Evolutionary conservation across 2,329 filamentous ascomycete genomes (phyloP).

Genomic region (Fusarium equiseti): DNA sequence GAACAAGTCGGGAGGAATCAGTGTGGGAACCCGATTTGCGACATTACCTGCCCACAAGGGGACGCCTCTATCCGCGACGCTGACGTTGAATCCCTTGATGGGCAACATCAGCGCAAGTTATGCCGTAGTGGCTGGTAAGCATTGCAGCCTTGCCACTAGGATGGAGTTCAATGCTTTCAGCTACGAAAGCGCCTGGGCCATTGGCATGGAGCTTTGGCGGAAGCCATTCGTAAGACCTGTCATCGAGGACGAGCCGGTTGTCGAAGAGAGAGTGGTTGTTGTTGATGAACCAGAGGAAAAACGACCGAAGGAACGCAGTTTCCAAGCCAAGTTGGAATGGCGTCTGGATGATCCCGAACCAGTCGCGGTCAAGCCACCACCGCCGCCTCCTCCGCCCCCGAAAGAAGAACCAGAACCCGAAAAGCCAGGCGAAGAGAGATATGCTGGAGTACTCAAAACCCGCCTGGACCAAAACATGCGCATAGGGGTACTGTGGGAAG

Average conservation of each 20-base stretch:
- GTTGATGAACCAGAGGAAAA: conserved; percentile 27
- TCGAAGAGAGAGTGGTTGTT: conserved; percentile 45
- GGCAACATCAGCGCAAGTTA: conserved; percentile 93
- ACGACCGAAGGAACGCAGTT: conserved; percentile 57
- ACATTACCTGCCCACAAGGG: conserved; percentile 84
- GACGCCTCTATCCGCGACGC: conserved; percentile 91
- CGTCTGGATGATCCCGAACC: conserved; percentile 57
- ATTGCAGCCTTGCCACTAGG: conserved; percentile 86
- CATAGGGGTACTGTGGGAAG: conserved; percentile 91
- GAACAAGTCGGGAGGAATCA: conserved; percentile 94
- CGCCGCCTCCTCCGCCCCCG: conserved; percentile 7
- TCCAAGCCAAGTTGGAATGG: conserved; percentile 67
- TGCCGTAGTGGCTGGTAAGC: conserved; percentile 85
- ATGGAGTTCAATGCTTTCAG: conserved; percentile 99
- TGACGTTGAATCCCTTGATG: conserved; percentile 94
- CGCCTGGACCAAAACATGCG: conserved; percentile 89
- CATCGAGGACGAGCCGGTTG: conserved; percentile 50
- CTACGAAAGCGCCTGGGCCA: conserved; percentile 93
- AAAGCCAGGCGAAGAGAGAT: conserved; percentile 68
- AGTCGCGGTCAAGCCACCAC: conserved; percentile 17
- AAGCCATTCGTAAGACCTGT: conserved; percentile 61
- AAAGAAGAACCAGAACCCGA: conserved; percentile 33
- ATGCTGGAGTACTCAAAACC: conserved; percentile 89
- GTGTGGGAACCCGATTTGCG: conserved; percentile 87
- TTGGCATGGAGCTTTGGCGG: conserved; percentile 94